Conservation (phyloP, 768 basidiomycete species). For the Leccinum arenicola region DNA sequence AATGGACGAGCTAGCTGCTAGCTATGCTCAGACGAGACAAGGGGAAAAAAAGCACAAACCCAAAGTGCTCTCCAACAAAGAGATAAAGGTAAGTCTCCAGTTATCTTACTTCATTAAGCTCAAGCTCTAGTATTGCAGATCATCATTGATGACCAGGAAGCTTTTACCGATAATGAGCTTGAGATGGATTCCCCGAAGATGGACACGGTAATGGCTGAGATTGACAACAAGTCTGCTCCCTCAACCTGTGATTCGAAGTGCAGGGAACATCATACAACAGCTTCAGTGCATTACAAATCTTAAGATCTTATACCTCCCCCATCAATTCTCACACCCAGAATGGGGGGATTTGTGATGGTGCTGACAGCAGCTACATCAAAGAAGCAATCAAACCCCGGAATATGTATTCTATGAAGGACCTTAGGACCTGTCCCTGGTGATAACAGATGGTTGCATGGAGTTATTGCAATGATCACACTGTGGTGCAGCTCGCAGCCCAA, state of each 20-base stretch:
- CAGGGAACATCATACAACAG: background rate
- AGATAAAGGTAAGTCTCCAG: background rate
- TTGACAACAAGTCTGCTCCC: background rate
- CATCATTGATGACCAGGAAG: too few species aligned
- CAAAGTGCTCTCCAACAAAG: background rate
- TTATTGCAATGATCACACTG: background rate
- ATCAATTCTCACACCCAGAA: background rate
- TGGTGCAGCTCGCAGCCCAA: background rate
- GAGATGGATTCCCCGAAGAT: too few species aligned
- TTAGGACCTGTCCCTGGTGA: background rate
- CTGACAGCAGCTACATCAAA: background rate
- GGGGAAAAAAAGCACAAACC: background rate
- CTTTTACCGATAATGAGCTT: too few species aligned
- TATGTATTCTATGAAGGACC: background rate
- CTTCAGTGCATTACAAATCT: background rate
- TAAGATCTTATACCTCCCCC: too few species aligned
- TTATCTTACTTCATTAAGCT: too few species aligned
- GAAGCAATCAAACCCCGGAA: background rate
- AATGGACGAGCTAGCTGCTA: background rate
- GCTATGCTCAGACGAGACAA: background rate
- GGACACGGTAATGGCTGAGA: background rate
- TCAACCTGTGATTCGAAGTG: too few species aligned
- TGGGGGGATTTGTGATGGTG: background rate
- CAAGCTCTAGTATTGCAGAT: too few species aligned
- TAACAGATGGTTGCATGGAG: background rate